These are phyloP conservation scores for Murraya paniculata DNA, from an alignment of 345 rosid genomes.

Conservation along the genomic window DNA sequence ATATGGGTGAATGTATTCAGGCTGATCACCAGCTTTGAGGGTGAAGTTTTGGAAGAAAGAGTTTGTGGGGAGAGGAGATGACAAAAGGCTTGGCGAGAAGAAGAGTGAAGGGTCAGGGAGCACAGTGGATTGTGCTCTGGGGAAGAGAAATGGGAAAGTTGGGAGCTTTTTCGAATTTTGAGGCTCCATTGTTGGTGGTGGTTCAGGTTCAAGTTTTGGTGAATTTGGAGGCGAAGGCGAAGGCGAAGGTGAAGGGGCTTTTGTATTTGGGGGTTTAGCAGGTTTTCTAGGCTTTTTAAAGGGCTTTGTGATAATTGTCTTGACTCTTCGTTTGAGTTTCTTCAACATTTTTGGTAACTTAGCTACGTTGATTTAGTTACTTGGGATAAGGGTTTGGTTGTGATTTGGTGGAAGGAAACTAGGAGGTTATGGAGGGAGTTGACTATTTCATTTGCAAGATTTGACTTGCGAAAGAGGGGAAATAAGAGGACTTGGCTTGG, in stretches of 20 bases:
- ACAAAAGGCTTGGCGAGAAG: conserved; percentile 65
- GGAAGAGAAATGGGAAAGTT: conserved; percentile 60
- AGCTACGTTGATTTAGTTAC: neutral
- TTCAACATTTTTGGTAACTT: conserved; percentile 23
- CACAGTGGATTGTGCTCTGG: conserved; percentile 49
- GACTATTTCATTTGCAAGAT: neutral
- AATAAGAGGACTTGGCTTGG: neutral
- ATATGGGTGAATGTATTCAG: conserved; percentile 93
- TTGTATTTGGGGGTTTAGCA: conserved; percentile 1
- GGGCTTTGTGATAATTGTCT: conserved; percentile 27
- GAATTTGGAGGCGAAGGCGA: conserved; percentile 9
- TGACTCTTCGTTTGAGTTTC: conserved; percentile 30
- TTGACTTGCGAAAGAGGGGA: neutral
- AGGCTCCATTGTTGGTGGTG: conserved; percentile 16
- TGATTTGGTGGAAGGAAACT: conserved; percentile 11
- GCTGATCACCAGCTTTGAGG: conserved; percentile 76
- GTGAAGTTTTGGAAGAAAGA: conserved; percentile 92
- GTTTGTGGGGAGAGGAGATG: conserved; percentile 82
- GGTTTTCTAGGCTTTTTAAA: conserved; percentile 31
- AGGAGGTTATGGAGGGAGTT: conserved; percentile 4
- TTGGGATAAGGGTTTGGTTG: neutral
- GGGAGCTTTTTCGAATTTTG: conserved; percentile 23
- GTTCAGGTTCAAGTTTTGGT: conserved; percentile 7
- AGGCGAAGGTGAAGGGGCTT: neutral
- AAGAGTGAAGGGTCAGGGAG: conserved; percentile 83